phyloP scores from a whole-genome alignment of 495 filamentous ascomycete genomes.

The Penicillium taxi region DNA sequence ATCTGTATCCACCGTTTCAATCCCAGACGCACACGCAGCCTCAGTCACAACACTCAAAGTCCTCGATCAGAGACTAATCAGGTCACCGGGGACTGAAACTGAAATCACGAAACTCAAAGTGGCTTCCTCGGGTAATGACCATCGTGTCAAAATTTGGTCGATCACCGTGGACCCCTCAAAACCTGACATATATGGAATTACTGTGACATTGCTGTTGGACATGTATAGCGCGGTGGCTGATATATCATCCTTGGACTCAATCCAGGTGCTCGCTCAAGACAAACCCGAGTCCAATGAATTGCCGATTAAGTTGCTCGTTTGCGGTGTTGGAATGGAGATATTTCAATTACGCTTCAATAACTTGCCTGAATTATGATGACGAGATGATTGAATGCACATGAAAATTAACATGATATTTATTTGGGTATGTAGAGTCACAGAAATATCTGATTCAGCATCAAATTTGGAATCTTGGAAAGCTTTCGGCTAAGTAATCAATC shows the following conservation, averaged over 20 bases:
- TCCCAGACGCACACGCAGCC: conserved; percentile 71
- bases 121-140: conserved; percentile 68
- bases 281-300: neutral
- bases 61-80: conserved; percentile 16
- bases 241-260: conserved; percentile 29
- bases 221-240: conserved; percentile 61
- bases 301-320: conserved; percentile 33
- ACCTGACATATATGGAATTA: conserved; percentile 30
- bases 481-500: too few species aligned
- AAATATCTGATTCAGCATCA: too few species aligned
- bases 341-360: conserved; percentile 16
- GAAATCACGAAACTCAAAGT: conserved; percentile 25
- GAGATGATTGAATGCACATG: conserved; percentile 11
- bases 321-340: conserved; percentile 51
- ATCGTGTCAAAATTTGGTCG: conserved; percentile 69
- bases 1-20: conserved; percentile 41
- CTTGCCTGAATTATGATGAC: conserved; percentile 8
- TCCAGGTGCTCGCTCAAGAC: neutral
- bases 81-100: neutral
- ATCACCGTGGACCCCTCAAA: conserved; percentile 31
- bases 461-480: too few species aligned
- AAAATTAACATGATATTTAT: neutral
- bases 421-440: too few species aligned
- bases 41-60: conserved; percentile 62
- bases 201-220: conserved; percentile 36